These are phyloP conservation scores for Fusarium sp. DNA, from an alignment of 2,329 filamentous ascomycete genomes.

Conservation along the genomic window DNA sequence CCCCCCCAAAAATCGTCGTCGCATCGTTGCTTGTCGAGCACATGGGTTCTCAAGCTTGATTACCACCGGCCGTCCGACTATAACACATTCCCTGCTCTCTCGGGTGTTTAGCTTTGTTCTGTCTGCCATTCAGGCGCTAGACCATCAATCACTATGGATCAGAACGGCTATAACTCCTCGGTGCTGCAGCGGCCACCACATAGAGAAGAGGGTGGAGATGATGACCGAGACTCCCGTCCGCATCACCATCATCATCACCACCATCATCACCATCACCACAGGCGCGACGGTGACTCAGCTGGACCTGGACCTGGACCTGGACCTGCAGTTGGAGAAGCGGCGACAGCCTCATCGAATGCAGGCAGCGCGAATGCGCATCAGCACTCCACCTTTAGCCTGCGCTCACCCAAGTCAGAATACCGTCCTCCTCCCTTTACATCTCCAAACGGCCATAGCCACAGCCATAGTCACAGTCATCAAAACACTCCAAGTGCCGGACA, in stretches of 20 bases:
- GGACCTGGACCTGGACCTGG: conserved; percentile 19
- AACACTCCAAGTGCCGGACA: conserved; percentile 47
- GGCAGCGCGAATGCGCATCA: conserved; percentile 52
- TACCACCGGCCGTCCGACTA: conserved; percentile 38
- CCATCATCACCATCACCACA: conserved; percentile 53
- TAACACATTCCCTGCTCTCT: conserved; percentile 33
- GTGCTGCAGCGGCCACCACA: conserved; percentile 60
- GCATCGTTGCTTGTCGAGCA: conserved; percentile 43
- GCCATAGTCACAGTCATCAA: conserved; percentile 46
- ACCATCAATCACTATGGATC: conserved; percentile 56
- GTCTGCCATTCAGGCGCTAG: conserved; percentile 34
- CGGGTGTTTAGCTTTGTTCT: conserved; percentile 28
- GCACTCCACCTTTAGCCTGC: conserved; percentile 62
- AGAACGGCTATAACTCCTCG: conserved; percentile 61
- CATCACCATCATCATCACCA: conserved; percentile 54
- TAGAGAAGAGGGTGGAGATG: conserved; percentile 56
- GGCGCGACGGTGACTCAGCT: conserved; percentile 57
- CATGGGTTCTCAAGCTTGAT: conserved; percentile 45
- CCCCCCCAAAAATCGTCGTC: conserved; percentile 25
- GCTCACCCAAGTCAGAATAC: conserved; percentile 62
- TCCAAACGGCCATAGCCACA: conserved; percentile 47
- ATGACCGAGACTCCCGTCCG: conserved; percentile 50
- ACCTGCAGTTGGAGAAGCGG: conserved; percentile 33
- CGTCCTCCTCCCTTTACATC: conserved; percentile 50
- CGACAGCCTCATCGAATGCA: conserved; percentile 40